Base-by-base conservation (phyloP, 2,329 filamentous ascomycete genomes). In the Cercospora sesami region DNA sequence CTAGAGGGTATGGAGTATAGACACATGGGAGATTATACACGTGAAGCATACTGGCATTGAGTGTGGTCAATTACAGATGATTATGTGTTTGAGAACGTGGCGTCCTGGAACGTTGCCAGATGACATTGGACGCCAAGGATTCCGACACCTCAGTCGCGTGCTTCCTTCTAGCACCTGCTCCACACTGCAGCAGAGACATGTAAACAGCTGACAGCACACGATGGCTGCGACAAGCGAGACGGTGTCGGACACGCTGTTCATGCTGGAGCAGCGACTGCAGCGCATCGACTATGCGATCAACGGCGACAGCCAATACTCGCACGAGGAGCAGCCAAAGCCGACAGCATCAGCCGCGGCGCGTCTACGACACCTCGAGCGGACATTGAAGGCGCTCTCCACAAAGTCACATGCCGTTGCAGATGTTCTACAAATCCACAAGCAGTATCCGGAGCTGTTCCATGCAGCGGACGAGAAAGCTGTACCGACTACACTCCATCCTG, bases 221-320 rank as follows among this genome's bases (percentile, higher is more conserved):
- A 69, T 70, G 68, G 67, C 61, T 28, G 60, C 63, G 2, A 55
- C 64, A 10, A 36, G 57, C n/a, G 57, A 69, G 10, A 73, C 69
- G 7, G 67, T 70, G 18, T 68, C 65, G 6, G 68, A 72, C 51
- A 84, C 83, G 1, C 78, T 82, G 61, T 73, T 78, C 5, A 73
- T 81, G 64, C 78, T 85, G 12, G 81, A 84, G 70, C 80, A 80
- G 63, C 79, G 83, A 10, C 73, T 85, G 57, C 77, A 79, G 39
- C 78, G 82, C 4, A 68, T 85, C 31, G 79, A 81, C 60, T 83
- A 82, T 69, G 67, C 81, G 8, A 74, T 84, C 28, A 75, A 80
- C 63, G 82, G 79, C 66, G 76, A 72, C 60, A 51, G 48, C n/a
- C 65, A 65, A 39, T 55, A 36, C 7, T 8, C 57, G 21, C 59